A percentile compares a stretch with the other conserved stretches of the same genome.
These are phyloP conservation scores for Alternaria hordeiaustralica DNA, from an alignment of 2,329 filamentous ascomycete genomes.

Conservation along the genomic window DNA sequence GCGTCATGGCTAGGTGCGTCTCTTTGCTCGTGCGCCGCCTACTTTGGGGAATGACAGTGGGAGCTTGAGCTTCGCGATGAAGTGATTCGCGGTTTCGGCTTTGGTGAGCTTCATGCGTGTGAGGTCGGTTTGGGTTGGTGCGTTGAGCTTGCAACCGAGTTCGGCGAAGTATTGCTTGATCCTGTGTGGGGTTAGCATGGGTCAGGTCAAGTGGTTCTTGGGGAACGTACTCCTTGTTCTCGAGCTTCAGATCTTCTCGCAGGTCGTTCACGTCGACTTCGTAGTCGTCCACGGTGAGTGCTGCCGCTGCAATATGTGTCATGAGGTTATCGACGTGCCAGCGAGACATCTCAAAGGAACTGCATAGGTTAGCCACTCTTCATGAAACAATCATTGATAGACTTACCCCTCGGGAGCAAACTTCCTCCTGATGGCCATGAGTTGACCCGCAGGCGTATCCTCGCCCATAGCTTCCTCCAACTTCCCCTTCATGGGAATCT, in stretches of 20 bases:
- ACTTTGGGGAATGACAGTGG: conserved; percentile 83
- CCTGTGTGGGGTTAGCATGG: conserved; percentile 32
- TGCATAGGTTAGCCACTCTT: conserved; percentile 20
- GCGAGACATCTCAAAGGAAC: conserved; percentile 65
- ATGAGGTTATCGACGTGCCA: conserved; percentile 74
- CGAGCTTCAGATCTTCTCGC: conserved; percentile 73
- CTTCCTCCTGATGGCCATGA: conserved; percentile 60
- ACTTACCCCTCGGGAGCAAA: conserved; percentile 58
- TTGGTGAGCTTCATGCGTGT: conserved; percentile 65
- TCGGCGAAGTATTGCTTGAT: conserved; percentile 76
- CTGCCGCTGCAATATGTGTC: conserved; percentile 75
- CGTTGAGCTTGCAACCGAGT: conserved; percentile 70
- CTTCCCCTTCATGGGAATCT: conserved; percentile 67
- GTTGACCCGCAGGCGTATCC: conserved; percentile 29
- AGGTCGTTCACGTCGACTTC: conserved; percentile 74
- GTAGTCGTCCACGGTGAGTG: conserved; percentile 75
- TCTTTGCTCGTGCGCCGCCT: conserved; percentile 27
- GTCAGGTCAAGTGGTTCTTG: too few relatives aligned
- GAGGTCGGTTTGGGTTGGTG: conserved; percentile 56
- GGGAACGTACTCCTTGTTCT: conserved; percentile 65
- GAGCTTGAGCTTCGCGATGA: conserved; percentile 73
- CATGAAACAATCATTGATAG: too few relatives aligned
- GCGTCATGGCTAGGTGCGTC: conserved; percentile 2
- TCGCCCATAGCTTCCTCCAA: conserved; percentile 68
- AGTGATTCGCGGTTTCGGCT: conserved; percentile 65